Base-by-base conservation (phyloP, 2,329 filamentous ascomycete genomes). In the Aspergillus fumigatus region DNA sequence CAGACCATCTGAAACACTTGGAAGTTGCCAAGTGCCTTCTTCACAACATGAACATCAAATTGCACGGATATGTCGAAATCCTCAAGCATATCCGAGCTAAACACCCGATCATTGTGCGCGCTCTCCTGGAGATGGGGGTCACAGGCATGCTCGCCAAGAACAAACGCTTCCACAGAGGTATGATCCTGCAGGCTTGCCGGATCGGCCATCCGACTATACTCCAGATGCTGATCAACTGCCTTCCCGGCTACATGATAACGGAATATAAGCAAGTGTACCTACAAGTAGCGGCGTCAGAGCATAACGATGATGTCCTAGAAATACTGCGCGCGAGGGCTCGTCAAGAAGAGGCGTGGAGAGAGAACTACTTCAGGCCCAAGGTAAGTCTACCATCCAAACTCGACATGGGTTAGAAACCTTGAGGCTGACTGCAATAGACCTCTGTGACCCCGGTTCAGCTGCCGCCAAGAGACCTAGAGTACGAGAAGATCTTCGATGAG, bases 301-400 rank as follows among this genome's bases (percentile, higher is more conserved):
- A 17, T 70, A 60, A 40, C 70, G 66, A 3, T 69, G 67, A 21
- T 67, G 71, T 47, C 65, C 66, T 64, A 65, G 70, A 52, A 67
- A 69, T 6, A 65, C 69, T 61, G 70, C 69, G 11, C 65, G 71
- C 3, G 62, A 70, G 14, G 67, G 68, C 49, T 11, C 29, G 41
- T n/a, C 26, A 50, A 7, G 52, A 58, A 38, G 65, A 47, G 21
- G 43, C 4, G 21, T 14, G 19, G 19, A 21, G 3, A 11, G 3
- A 14, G 19, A 23, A 21, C 11, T 23, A 14, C 19, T n/a, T 23
- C 21, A 21, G 11, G 8, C 43, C 19, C 11, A 14, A 6, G 11
- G 43, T 47, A 47, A 47, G 23, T 6, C 11, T 14, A 47, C 11
- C 21, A 25, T 47, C 10, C 11, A 14, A 25, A 14, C 23, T 47